Base-by-base conservation (phyloP, 371 early-diverging fungal species). In the Lichtheimia ornata region DNA sequence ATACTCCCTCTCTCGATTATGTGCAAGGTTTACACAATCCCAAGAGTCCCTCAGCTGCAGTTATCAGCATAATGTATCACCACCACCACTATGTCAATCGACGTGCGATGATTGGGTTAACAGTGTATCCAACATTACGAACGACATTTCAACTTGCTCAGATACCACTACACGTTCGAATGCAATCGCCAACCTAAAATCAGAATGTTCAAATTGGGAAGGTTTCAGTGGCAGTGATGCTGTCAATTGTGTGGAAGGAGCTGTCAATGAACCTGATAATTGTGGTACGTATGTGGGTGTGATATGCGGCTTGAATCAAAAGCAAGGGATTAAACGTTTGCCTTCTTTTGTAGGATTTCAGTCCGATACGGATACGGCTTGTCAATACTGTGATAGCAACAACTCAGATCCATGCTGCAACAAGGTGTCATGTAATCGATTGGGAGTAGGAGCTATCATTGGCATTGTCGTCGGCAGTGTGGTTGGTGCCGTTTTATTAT, bases 11-110 rank as follows among this genome's bases (percentile, higher is more conserved):
- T 69, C 69, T 24, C 65, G 63, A 22, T 11, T 77, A 45, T 81
- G 81, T 25, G 72, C 78, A 2, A 53, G 57, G 9, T 28, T 78
- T 13, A 67, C 78, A n/a, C 78, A 77, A 61, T 40, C 52, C 2
- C 42, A 49, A 17, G 61, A 62, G 43, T 76, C 78, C 5, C 54
- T 78, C 28, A 74, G 76, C 9, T 81, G 81, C 53, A 81, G 71
- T 52, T 78, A 68, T 50, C 49, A 71, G 25, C 25, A 71, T 27
- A 59, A 62, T 27, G 49, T 66, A 25, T 59, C 59, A 13, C 81
- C 81, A 15, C 66, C 67, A 4, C 75, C 78, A 0, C 62, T 76
- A 9, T 81, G 81, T 53, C 65, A 71, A 52, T 18, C 49, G 5
- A 81, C 81, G 13, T 81, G 81, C 53, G 53, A 68, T 52, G 67